Evolutionary conservation across 2,329 filamentous ascomycete genomes (phyloP), one percentile per base, ranked within the genome.

Genomic region (Whalleya microplaca): DNA sequence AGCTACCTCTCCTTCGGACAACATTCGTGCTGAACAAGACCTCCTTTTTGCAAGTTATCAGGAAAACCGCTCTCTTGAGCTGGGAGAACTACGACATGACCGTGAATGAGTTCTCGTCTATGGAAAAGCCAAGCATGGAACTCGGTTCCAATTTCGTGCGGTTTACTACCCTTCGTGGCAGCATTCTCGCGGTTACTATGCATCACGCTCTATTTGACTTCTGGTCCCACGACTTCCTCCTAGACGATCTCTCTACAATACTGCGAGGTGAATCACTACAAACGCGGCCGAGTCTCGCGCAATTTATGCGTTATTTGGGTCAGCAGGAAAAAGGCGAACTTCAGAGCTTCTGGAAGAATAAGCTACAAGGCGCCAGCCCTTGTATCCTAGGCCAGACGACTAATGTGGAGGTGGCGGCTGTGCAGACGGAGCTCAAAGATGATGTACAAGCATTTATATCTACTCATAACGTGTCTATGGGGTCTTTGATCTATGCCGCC

Each of bases 141-240:
- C 41, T 50, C 19, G 21, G 40, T 20, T 37, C 37, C 21, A 37
- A 37, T n/a, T 41, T 50, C 19, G n/a, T 50, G 19, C 47, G 23
- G n/a, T 32, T 20, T 6, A 50, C 47, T 3, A 23, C 27, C 21
- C 40, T 50, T 6, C 29, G 29, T 21, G 16, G 19, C 21, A 40
- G 40, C 12, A 23, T 59, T 14, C 55, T 73, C 1, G 66, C 69
- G 0, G 59, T 72, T 10, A 66, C 67, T 1, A 70, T 70, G 61
- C 71, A 73, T 45, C 71, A 73, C 48, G 65, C 69, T 4, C 62
- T 72, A 2, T 71, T 72, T 21, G 71, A 73, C 50, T 72, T 64
- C 47, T 72, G 69, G 69, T 72, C 71, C 19, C 63, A 68, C 18
- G 44, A 56, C 2, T 71, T 72, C 41, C 41, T 72, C 14, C 67